Conservation (phyloP, 768 basidiomycete genomes). For the Gymnopilus junonius region DNA sequence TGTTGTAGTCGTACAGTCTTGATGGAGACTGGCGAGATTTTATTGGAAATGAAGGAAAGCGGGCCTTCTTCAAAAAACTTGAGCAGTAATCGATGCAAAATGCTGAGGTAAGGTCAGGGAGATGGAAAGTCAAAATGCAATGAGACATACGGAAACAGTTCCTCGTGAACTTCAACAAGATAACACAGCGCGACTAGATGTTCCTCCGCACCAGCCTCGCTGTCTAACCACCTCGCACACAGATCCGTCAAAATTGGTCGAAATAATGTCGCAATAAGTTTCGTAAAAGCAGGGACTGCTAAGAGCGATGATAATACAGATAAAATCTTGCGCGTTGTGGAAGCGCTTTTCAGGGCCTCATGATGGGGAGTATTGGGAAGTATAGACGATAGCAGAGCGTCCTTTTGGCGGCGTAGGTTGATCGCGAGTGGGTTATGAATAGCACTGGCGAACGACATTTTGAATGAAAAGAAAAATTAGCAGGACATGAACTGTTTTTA, state of each 20-base stretch:
- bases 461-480: conserved; percentile 14
- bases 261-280: conserved; percentile 65
- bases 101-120: conserved; percentile 39
- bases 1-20: conserved; percentile 61
- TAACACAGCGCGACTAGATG: conserved; percentile 57
- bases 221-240: conserved; percentile 76
- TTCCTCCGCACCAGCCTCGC: conserved; percentile 52
- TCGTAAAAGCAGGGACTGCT: conserved; percentile 63
- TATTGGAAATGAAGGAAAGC: conserved; percentile 47
- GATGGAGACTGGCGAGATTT: conserved; percentile 32
- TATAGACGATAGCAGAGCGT: conserved; percentile 46
- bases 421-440: conserved; percentile 63
- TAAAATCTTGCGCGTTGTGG: conserved; percentile 49
- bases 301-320: conserved; percentile 63
- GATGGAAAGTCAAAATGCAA: conserved; percentile 7
- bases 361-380: conserved; percentile 46
- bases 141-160: conserved; percentile 68
- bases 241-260: conserved; percentile 81
- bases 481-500: conserved; percentile 5
- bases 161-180: conserved; percentile 69
- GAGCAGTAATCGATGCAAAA: conserved; percentile 56
- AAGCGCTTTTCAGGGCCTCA: conserved; percentile 39
- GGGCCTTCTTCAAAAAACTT: conserved; percentile 56
- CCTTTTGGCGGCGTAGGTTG: conserved; percentile 59
- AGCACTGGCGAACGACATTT: conserved; percentile 32